Base-by-base conservation (phyloP, 257 asterid species). In the Nicotiana tabacum region DNA sequence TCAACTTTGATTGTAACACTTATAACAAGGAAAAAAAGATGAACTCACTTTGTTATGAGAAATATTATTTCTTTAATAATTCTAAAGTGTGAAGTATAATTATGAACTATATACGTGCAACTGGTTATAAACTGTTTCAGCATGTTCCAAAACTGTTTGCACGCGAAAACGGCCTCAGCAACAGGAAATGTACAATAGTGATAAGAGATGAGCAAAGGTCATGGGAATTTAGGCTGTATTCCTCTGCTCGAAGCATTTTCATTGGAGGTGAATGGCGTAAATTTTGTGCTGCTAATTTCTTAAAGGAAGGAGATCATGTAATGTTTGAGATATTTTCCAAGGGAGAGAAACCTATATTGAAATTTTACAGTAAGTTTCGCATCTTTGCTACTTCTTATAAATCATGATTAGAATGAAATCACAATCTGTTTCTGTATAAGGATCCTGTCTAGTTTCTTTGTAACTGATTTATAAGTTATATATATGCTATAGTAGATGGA, bases 201-300 rank as follows among this genome's bases (percentile, higher is more conserved):
- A 65, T 65, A 65, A 65, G 70, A 65, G 70, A 65, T 65, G 70
- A 65, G 70, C 39, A 29, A 65, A 29, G 39, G 70, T 65, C 70
- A 65, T 65, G 39, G 70, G 4, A 12, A 15, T 65, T 65, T 65
- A 65, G n/a, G 18, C 70, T 29, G 15, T 11, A 29, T 65, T 11
- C 15, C n/a, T 3, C 10, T 29, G n/a, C 9, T 11, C 0, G 39
- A 18, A 21, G 10, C 2, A 65, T 39, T 29, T 27, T 27, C 18
- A 64, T 64, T 64, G 39, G 39, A 10, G 69, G 69, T 64, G 69
- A 17, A 27, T 64, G 69, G 69, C 39, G 39, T 27, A 29, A 64
- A 27, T 64, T 64, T 29, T 65, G 70, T 9, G n/a, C 39, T 29
- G 70, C 70, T 27, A 65, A 65, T 65, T 29, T 12, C 15, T 65